Evolutionary conservation across 2,329 filamentous ascomycete species (phyloP).

Genomic region (Venturia carpophila): DNA sequence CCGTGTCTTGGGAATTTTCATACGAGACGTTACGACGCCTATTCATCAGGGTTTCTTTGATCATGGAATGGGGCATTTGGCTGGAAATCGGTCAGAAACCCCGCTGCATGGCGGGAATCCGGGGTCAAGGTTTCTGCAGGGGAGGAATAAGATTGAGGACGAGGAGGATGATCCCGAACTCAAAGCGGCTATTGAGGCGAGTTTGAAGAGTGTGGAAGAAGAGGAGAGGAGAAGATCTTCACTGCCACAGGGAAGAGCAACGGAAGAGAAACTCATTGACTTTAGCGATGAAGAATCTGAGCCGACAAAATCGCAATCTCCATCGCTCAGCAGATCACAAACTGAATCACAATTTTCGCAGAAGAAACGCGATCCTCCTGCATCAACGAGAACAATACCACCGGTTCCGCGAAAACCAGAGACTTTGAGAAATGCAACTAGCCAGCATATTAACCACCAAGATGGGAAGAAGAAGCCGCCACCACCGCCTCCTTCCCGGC

Average conservation of each 20-base stretch:
- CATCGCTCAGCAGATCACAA: slow-evolving; percentile 24
- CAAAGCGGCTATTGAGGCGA: slow-evolving; percentile 41
- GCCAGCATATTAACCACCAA: slow-evolving; percentile 20
- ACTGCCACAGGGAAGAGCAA: slow-evolving; percentile 30
- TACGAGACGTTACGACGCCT: slow-evolving; percentile 86
- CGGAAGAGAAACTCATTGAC: slow-evolving; percentile 36
- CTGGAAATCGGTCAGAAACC: slow-evolving; percentile 28
- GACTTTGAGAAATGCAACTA: slow-evolving; percentile 34
- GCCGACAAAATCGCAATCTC: slow-evolving; percentile 21
- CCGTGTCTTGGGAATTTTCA: slow-evolving; percentile 79
- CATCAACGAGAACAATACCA: slow-evolving; percentile 21
- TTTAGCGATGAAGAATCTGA: slow-evolving; percentile 37
- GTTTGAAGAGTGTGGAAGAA: slow-evolving; percentile 38
- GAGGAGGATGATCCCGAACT: slow-evolving; percentile 40
- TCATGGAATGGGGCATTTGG: slow-evolving; percentile 40
- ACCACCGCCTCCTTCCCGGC: slow-evolving; percentile 27
- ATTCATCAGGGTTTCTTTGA: slow-evolving; percentile 69
- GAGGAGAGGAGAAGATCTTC: slow-evolving; percentile 28
- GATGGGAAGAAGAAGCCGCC: slow-evolving; percentile 21
- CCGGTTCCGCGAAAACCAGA: slow-evolving; percentile 32
- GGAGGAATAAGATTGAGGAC: slow-evolving; percentile 22
- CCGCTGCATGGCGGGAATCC: slow-evolving; percentile 23
- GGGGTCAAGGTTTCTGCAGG: slow-evolving; percentile 20
- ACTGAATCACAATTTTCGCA: slow-evolving; percentile 24
- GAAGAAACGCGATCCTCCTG: slow-evolving; percentile 2